Base-by-base conservation (phyloP, 768 basidiomycete genomes). In the Hericium coralloides region DNA sequence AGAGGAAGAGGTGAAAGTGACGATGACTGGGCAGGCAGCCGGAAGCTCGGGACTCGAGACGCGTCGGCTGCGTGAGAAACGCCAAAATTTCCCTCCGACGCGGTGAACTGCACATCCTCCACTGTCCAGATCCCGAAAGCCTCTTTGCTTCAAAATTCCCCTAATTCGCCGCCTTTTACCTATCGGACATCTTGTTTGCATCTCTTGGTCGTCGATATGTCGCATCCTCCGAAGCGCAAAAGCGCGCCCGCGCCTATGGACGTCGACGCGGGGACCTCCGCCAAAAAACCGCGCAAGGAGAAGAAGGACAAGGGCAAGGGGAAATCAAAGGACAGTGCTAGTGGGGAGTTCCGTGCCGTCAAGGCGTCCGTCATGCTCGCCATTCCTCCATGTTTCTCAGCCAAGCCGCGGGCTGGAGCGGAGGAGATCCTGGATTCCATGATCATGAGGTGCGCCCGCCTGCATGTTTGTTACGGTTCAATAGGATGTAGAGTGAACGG, bases 401-500 rank as follows among this genome's bases (percentile, higher is more conserved):
- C 73, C 45, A 81, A 88, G 70, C 80, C 86, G n/a, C 74, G 79
- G 10, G 74, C 70, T 41, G 95, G 95, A 7, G 89, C 83, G 17
- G 83, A 87, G 66, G 92, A 98, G 71, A 84, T 94, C 81, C 74
- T 98, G 17, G 93, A 98, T 70, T 90, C 89, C 8, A 88, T 97
- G 88, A 73, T 95, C 14, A 95, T 98, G 95, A 84, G 90, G 95
- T 94, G 66, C 63, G 80, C 72, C 18, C 25, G 43, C 38, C 18
- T 37, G 49, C 54, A 31, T 38, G 15, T 8, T 4, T 15, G 53
- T 23, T 25, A 3, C 38, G 48, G 18, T 18, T 23, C 45, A 15
- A 31, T 31, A 4, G 9, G 23, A 12, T 50, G 17, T 6, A n/a
- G 26, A 17, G 37, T 60, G 45, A 56, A 54, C 20, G 39, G 52